A percentile compares a stretch with the other conserved stretches of the same genome.
Evolutionary conservation across 176 grass and related monocot genomes (phyloP).

Genomic region (Avena eriantha): DNA sequence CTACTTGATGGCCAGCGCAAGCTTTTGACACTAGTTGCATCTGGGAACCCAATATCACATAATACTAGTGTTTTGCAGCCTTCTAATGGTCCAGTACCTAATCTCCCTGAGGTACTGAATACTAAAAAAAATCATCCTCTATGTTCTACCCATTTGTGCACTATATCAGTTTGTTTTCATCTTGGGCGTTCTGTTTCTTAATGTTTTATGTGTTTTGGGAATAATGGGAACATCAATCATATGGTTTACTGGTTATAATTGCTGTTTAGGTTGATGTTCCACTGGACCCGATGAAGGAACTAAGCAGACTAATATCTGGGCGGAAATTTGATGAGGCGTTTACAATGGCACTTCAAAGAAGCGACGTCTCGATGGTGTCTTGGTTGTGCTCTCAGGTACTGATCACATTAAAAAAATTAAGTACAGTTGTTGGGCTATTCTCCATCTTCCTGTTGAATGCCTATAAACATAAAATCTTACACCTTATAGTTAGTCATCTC

Average conservation of each 20-base stretch:
- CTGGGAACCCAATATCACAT: constrained; percentile 52
- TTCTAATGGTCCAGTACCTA: constrained; percentile 57
- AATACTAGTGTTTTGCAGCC: constrained; percentile 58
- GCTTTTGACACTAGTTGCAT: constrained; percentile 74
- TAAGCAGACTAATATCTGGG: constrained; percentile 71
- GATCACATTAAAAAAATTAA: background rate
- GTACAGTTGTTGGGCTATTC: background rate
- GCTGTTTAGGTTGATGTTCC: constrained; percentile 73
- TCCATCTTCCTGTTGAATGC: background rate
- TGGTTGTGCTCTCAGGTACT: constrained; percentile 90
- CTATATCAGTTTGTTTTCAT: background rate
- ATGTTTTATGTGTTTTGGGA: background rate
- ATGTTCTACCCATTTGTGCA: background rate
- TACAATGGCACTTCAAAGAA: constrained; percentile 93
- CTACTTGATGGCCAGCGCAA: constrained; percentile 87
- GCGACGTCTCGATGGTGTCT: constrained; percentile 84
- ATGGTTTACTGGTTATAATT: constrained; percentile 29
- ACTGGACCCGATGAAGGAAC: constrained; percentile 73
- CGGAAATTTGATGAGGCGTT: constrained; percentile 87
- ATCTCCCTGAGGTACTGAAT: constrained; percentile 64
- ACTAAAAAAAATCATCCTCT: background rate
- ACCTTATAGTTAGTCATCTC: no score
- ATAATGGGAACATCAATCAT: constrained; percentile 9
- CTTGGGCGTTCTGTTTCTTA: no score
- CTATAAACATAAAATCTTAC: background rate